These are phyloP conservation scores for Eucalyptus curtisii DNA, from an alignment of 345 rosid species.

Conservation along the genomic window DNA sequence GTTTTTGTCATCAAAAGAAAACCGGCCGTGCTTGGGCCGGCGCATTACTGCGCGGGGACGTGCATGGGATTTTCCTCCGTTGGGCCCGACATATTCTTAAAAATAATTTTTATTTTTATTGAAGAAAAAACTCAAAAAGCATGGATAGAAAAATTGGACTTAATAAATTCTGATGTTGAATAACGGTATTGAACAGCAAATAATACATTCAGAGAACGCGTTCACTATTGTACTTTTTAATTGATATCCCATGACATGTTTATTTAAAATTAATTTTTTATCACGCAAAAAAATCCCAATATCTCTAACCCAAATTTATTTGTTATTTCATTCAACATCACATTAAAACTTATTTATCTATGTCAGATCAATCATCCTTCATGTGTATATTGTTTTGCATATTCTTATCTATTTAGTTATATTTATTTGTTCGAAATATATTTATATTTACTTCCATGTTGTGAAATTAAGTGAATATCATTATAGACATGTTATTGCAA, in stretches of 20 bases:
- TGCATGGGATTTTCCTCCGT: neutral
- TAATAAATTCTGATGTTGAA: neutral
- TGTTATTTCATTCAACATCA: no score
- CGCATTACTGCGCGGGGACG: neutral
- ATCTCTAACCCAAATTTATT: no score
- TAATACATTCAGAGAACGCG: neutral
- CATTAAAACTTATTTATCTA: no score
- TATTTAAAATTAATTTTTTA: neutral
- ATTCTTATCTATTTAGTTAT: no score
- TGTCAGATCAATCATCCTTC: neutral
- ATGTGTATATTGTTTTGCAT: no score
- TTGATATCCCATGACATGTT: rapidly evolving
- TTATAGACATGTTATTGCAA: no score
- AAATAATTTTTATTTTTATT: neutral
- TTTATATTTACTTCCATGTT: no score
- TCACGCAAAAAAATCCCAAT: neutral
- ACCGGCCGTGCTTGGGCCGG: neutral
- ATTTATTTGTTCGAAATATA: no score
- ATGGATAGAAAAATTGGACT: neutral
- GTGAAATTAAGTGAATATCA: no score
- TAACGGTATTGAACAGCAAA: neutral
- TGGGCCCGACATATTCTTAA: neutral
- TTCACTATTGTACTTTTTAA: neutral
- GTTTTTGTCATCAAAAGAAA: neutral
- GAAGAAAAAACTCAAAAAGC: neutral